Evolutionary conservation across 1,139 yeast genomes (phyloP).

Genomic region (Pichia kudriavzevii): DNA sequence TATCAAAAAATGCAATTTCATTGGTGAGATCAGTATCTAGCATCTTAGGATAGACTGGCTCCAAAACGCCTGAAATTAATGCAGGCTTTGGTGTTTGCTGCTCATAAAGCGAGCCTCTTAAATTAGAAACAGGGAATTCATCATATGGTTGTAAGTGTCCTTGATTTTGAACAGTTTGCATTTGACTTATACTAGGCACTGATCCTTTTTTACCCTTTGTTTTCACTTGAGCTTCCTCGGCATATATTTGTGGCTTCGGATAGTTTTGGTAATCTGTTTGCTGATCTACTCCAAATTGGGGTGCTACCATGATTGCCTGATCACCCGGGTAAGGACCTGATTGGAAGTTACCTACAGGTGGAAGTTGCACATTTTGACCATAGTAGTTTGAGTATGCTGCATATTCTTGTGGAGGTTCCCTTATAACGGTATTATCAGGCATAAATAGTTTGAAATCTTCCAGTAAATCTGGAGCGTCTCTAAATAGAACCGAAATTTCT

Average conservation of each 20-base stretch:
- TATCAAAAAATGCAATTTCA: slow-evolving; percentile 85
- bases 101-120: slow-evolving; percentile 31
- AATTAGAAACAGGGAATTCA: slow-evolving; percentile 48
- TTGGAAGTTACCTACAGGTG: slow-evolving; percentile 94
- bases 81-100: slow-evolving; percentile 47
- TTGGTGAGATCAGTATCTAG: slow-evolving; percentile 61
- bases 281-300: slow-evolving; percentile 24
- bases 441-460: slow-evolving; percentile 93
- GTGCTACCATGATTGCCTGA: slow-evolving; percentile 14
- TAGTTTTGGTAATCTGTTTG: slow-evolving; percentile 18
- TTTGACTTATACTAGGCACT: slow-evolving; percentile 11
- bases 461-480: slow-evolving; percentile 87
- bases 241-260: slow-evolving; percentile 9
- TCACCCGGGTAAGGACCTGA: slow-evolving; percentile 52
- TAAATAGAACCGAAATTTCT: slow-evolving; percentile 82
- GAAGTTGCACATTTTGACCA: slow-evolving; percentile 46
- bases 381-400: slow-evolving; percentile 17
- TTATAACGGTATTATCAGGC: slow-evolving; percentile 67
- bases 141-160: slow-evolving; percentile 28
- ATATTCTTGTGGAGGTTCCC: slow-evolving; percentile 24
- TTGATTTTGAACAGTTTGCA: slow-evolving; percentile 16
- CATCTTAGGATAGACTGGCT: slow-evolving; percentile 68
- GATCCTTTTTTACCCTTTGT: slow-evolving; percentile 12
- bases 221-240: slow-evolving; percentile 1
- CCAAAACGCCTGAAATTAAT: slow-evolving; percentile 78